Percentiles rank a stretch among this genome's conserved stretches.
These are phyloP conservation scores for Dioscorea cayenensis DNA, from an alignment of 116 monocot species.

Conservation along the genomic window DNA sequence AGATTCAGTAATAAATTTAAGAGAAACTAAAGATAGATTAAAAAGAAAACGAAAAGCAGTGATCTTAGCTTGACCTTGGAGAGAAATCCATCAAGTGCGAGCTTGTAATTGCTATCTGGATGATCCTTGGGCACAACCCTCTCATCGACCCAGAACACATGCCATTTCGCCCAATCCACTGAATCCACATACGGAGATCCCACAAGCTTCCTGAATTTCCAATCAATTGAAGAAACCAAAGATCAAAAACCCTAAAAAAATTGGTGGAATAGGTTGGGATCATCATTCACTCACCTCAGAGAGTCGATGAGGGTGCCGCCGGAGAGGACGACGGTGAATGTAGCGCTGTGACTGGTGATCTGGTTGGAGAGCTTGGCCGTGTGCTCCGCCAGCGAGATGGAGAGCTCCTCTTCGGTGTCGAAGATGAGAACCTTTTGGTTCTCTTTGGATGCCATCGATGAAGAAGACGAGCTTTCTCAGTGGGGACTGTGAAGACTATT, in stretches of 20 bases:
- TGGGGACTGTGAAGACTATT: too few species aligned
- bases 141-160: slow-evolving; percentile 95
- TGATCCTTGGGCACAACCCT: slow-evolving; percentile 78
- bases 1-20: not conserved
- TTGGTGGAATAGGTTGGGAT: too few species aligned
- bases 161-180: slow-evolving; percentile 81
- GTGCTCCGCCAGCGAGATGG: slow-evolving; percentile 52
- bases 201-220: slow-evolving; percentile 51
- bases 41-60: not conserved
- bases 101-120: slow-evolving; percentile 79
- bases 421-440: slow-evolving; percentile 26
- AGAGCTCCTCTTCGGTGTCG: slow-evolving; percentile 53
- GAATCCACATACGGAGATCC: slow-evolving; percentile 59
- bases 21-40: not conserved
- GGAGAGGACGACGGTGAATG: slow-evolving; percentile 77
- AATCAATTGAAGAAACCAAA: not conserved
- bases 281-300: slow-evolving; percentile 34
- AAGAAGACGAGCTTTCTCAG: too few species aligned
- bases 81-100: slow-evolving; percentile 68
- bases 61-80: slow-evolving; percentile 40
- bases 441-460: not conserved
- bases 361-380: slow-evolving; percentile 37
- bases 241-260: not conserved
- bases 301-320: slow-evolving; percentile 74
- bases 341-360: slow-evolving; percentile 5